Evolutionary conservation across 345 rosid genomes (phyloP), one percentile per base, ranked within the genome.

Genomic region (Rhizophora apiculata): DNA sequence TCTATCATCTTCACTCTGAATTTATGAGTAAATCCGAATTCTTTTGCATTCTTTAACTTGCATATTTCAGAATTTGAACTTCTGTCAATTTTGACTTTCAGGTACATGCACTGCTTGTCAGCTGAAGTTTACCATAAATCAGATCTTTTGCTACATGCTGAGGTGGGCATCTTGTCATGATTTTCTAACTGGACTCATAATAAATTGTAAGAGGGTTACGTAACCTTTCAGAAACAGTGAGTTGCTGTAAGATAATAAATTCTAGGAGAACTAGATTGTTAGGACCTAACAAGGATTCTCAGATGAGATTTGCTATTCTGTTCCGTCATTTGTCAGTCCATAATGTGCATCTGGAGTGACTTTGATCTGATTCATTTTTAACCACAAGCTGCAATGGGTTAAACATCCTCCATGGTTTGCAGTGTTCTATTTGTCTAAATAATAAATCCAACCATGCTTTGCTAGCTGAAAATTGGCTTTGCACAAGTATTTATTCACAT

Each of bases 71-170:
- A 61, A 72, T 76, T 43, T 72, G 49, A 81, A 19, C 1, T 68
- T 67, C 36, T 22, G 64, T 65, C 68, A 53, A 76, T 74, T 30
- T 63, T 63, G 67, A 58, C 75, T 74, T 58, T 68, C 85, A 91
- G 97, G 90, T 94, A 72, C 78, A 91, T 94, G 55, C 88, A 94
- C 83, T 94, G 96, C 80, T 91, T 96, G 64, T 94, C 97, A 13
- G 98, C 96, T 64, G 98, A 97, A 76, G 96, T 89, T 69, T 94
- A 91, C 76, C 85, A 86, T 76, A 94, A 91, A 81, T 82, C 96
- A 60, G 97, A 92, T 81, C 78, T 79, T 70, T 52, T 86, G 80
- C 99, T 97, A 65, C 96, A 89, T 67, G 71, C 39, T 58, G 97
- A 95, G 97, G 99, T 94, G 78, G 56, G 70, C 53, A 63, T 61